Conservation (phyloP, 331 rosid species). For the Cydonia oblonga region DNA sequence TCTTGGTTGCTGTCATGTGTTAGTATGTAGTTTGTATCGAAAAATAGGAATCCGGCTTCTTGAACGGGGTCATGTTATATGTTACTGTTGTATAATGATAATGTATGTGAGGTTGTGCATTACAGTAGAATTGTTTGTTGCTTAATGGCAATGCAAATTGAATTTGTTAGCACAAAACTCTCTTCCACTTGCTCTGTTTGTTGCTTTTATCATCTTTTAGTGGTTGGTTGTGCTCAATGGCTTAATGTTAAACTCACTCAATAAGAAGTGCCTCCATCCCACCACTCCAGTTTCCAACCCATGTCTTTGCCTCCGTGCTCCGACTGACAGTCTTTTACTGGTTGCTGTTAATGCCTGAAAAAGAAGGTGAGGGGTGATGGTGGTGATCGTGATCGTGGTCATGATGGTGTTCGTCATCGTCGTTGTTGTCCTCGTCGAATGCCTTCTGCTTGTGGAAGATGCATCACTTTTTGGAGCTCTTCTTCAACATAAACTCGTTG, state of each 20-base stretch:
- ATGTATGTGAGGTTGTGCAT: background rate
- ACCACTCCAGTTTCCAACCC: background rate
- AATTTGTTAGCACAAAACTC: background rate
- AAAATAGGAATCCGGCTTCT: background rate
- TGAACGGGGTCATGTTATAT: background rate
- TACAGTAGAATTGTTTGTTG: background rate
- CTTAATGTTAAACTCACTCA: background rate
- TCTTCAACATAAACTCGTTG: conserved; percentile 93
- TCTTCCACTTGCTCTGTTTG: background rate
- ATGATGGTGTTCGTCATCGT: conserved; percentile 32
- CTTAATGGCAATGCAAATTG: conserved; percentile 5
- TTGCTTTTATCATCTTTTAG: background rate
- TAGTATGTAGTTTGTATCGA: background rate
- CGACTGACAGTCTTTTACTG: background rate
- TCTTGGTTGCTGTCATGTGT: background rate
- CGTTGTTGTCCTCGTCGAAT: conserved; percentile 86
- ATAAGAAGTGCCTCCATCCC: background rate
- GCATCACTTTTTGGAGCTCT: conserved; percentile 93
- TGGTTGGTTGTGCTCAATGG: background rate
- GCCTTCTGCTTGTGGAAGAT: conserved; percentile 86
- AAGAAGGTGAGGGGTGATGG: background rate
- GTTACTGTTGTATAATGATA: background rate
- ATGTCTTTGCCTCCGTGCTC: background rate
- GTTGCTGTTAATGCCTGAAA: background rate
- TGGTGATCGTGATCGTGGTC: background rate